Evolutionary conservation across 352 stramenopile genomes (phyloP), one percentile per base, ranked within the genome.

Genomic region (Globisporangium viniferum): DNA sequence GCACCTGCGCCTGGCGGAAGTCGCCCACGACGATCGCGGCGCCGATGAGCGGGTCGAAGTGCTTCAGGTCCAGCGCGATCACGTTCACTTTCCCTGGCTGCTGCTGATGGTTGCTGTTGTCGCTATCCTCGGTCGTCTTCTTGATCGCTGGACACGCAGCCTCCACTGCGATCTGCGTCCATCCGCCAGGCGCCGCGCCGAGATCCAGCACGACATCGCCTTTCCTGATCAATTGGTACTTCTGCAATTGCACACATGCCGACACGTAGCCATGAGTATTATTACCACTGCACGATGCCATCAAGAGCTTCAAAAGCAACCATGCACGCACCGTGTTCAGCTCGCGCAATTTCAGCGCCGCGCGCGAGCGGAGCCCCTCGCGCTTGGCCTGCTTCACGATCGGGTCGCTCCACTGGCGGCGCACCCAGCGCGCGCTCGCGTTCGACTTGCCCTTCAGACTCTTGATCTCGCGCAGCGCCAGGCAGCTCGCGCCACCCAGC

Each of bases 361-460:
- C 86, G 14, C 89, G 82, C 15, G 88, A 95, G 27, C 89, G 85
- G 22, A 94, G 78, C 12, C 86, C 88, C 54, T 94, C 85, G 56
- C 86, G 82, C 69, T 95, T 94, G 71, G 88, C 85, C 71, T 94
- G 83, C 59, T 94, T 93, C 31, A 97, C 89, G 44, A 90, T 69
- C 46, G 86, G 89, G 59, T 97, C 89, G 68, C 73, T 90, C 82
- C 85, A 93, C 73, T 97, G 89, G 10, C 89, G 88, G 18, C 83
- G 76, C 57, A 97, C 81, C 89, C 89, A 97, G 36, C 88, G 86
- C 61, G 89, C 88, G 44, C 85, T 94, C 51, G 84, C 84, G 61
- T 86, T 92, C 48, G 79, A 92, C 80, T 94, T 95, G 55, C 87
- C 87, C 51, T 88, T 90, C 61, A 93, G 87, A 68, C 87, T 95